Evolutionary conservation across 164 flowering plant species (phyloP), one percentile per base, ranked within the genome.

Genomic region (Piper betle): DNA sequence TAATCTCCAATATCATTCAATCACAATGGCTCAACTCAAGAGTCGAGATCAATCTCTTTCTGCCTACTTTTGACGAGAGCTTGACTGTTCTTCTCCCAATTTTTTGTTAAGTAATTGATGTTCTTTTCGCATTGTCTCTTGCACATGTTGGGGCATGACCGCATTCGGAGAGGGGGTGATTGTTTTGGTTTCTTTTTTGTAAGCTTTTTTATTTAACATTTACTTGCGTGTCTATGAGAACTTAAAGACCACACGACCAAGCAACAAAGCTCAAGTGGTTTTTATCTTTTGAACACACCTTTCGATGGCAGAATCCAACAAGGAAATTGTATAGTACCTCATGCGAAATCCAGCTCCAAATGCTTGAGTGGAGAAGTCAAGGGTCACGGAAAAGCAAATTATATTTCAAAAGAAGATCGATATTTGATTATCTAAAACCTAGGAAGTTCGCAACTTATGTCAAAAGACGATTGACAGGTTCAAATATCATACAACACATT

Each of bases 341-440:
- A 57, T 19, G 40, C 59, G 60, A 43, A 43, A 40, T 33, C 53
- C 56, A 25, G 20, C 61, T 54, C 66, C 20, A 69, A 74, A 60
- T 60, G 50, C 64, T 58, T 54, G 61, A 81, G 84, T 80, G 85
- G 82, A 75, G 20, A 72, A 82, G 92, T 84, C 86, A 86, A 82
- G 78, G 71, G 74, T 73, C 75, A 68, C 66, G 73, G 74, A 77
- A 72, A 70, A 73, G 64, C n/a, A n/a, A n/a, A 62, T 8, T 58
- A 10, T 43, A 43, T 43, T 43, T 9, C 50, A 43, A 43, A 43
- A 43, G 50, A 7, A 43, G 50, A 8, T 43, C 1, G 2, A 3
- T 8, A 8, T 43, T 43, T 41, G 43, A 41, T 4, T 41, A 41
- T 41, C 4, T 41, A 41, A 4, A 41, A 41, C 43, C 43, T 41